These are phyloP conservation scores for Rhizopus sp. DNA, from an alignment of 371 early-diverging fungal species.

Conservation along the genomic window DNA sequence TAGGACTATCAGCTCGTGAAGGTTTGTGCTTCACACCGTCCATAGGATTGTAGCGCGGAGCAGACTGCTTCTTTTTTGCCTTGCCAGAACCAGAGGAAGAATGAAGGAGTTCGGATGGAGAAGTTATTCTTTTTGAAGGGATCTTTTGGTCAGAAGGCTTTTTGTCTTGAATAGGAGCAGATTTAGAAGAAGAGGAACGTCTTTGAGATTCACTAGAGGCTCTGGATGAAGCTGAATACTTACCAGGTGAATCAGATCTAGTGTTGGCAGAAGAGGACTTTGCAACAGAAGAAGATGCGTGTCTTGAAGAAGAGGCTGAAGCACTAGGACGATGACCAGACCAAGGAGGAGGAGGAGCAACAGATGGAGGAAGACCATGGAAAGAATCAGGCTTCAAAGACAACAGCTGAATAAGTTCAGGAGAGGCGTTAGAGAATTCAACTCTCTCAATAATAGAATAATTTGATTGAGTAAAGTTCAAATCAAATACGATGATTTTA, in stretches of 20 bases:
- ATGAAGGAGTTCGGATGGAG: no score
- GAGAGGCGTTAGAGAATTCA: conserved; percentile 34
- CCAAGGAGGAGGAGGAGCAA: not conserved
- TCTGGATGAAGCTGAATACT: not conserved
- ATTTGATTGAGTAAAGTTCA: conserved; percentile 59
- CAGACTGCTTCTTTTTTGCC: no score
- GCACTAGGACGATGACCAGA: not conserved
- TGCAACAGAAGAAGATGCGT: not conserved
- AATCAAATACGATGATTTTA: conserved; percentile 56
- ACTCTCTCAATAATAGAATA: conserved; percentile 51
- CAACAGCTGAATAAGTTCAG: conserved; percentile 21
- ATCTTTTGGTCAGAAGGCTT: not conserved
- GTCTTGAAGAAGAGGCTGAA: conserved; percentile 1
- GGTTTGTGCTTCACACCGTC: no score
- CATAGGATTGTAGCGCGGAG: no score
- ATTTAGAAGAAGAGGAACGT: not conserved
- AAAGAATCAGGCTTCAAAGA: conserved; percentile 2
- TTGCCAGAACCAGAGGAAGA: no score
- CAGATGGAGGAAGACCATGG: not conserved
- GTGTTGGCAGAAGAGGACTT: not conserved
- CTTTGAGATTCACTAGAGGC: not conserved
- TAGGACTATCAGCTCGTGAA: no score
- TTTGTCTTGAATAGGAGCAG: not conserved
- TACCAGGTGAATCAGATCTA: not conserved
- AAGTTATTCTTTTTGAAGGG: conserved; percentile 4